These are phyloP conservation scores for Wickerhamomyces mucosus DNA, from an alignment of 805 yeast species.

Conservation along the genomic window DNA sequence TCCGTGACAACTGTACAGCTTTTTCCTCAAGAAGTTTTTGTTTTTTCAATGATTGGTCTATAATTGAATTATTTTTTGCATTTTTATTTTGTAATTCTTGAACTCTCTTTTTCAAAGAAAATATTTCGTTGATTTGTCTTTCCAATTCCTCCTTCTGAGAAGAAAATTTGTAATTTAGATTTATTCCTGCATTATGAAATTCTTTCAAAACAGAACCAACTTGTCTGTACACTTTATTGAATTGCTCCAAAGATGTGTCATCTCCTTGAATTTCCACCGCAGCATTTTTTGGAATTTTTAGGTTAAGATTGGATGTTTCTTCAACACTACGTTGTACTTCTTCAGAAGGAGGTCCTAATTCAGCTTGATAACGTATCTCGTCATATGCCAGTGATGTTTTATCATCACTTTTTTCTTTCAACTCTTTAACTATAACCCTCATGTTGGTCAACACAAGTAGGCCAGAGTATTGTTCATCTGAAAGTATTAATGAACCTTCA, in stretches of 20 bases:
- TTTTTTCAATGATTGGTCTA: constrained; percentile 19
- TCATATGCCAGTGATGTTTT: constrained; percentile 23
- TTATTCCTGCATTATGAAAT: constrained; percentile 25
- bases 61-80: constrained; percentile 8
- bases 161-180: constrained; percentile 25
- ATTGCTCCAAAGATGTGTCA: constrained; percentile 9
- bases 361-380: constrained; percentile 19
- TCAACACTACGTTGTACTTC: too few species aligned
- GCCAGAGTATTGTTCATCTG: too few species aligned
- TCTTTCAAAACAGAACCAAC: constrained; percentile 6
- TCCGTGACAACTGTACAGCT: constrained; percentile 19
- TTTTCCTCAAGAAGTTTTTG: constrained; percentile 26
- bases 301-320: too few species aligned
- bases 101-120: constrained; percentile 15
- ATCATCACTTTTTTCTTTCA: too few species aligned
- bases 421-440: too few species aligned
- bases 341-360: background rate
- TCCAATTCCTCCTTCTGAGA: constrained; percentile 33
- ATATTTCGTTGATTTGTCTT: constrained; percentile 27
- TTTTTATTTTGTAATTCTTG: constrained; percentile 8
- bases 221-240: constrained; percentile 16
- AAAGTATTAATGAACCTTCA: too few species aligned
- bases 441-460: too few species aligned
- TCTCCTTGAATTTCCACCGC: constrained; percentile 3
- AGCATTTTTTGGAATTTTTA: constrained; percentile 4